Evolutionary conservation across 2,329 filamentous ascomycete species (phyloP).

Genomic region (Fusarium chuoi): DNA sequence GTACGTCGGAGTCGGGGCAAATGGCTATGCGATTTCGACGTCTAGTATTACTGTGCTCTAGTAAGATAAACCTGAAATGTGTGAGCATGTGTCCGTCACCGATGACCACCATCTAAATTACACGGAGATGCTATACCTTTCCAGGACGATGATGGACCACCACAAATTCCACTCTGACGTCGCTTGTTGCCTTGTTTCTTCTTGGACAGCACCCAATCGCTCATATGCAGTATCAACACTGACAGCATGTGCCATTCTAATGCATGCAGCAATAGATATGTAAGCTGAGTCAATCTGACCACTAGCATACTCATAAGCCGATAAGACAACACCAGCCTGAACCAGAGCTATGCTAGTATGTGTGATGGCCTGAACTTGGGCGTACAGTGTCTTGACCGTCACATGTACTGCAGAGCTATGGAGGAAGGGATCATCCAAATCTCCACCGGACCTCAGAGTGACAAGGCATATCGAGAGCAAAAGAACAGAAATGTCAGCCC

Average conservation of each 20-base stretch:
- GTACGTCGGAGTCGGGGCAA: neutral
- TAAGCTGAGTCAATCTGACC: neutral
- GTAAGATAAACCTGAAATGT: neutral
- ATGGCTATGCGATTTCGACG: neutral
- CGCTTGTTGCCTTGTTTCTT: fast-evolving
- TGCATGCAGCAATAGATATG: neutral
- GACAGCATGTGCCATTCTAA: neutral
- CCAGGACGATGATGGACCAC: neutral
- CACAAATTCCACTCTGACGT: neutral
- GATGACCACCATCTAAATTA: fast-evolving
- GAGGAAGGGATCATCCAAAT: fast-evolving
- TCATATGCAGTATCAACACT: fast-evolving
- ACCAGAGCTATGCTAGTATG: neutral
- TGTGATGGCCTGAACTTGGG: neutral
- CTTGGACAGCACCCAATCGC: fast-evolving
- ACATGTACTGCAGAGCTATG: neutral
- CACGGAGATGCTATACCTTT: neutral
- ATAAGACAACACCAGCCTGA: neutral
- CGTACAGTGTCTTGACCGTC: neutral
- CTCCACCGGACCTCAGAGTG: neutral
- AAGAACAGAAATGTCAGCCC: neutral
- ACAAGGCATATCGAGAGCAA: neutral
- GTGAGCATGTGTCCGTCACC: fast-evolving
- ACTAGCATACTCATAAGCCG: neutral
- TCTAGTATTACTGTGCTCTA: fast-evolving